These are phyloP conservation scores for Buddleja alternifolia DNA, from an alignment of 257 asterid species.

Conservation along the genomic window DNA sequence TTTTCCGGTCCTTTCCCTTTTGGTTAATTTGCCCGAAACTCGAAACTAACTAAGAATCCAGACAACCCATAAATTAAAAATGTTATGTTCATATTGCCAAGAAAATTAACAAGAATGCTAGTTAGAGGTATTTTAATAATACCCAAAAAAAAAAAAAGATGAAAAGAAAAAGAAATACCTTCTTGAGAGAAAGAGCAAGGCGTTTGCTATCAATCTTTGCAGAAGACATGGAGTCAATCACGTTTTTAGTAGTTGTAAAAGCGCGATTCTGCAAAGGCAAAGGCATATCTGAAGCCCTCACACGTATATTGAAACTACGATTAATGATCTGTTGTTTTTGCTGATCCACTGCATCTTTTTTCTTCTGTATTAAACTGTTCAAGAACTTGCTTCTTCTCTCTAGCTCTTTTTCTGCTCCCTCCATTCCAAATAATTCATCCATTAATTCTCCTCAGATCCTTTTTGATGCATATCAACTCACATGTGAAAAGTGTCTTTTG, in stretches of 20 bases:
- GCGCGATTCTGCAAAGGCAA: conserved; percentile 71
- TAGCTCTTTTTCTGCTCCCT: conserved; percentile 80
- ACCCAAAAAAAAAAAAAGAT: not conserved
- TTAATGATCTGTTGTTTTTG: conserved; percentile 43
- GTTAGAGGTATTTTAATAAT: too few relatives aligned
- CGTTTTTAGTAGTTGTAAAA: conserved; percentile 50
- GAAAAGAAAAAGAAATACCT: conserved; percentile 41
- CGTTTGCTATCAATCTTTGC: conserved; percentile 72
- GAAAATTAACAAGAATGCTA: too few relatives aligned
- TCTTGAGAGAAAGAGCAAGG: conserved; percentile 82
- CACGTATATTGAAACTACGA: conserved; percentile 47
- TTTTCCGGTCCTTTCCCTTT: too few relatives aligned
- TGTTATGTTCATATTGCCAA: too few relatives aligned
- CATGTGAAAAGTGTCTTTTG: not conserved
- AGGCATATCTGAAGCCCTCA: conserved; percentile 87
- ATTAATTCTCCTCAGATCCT: conserved; percentile 22
- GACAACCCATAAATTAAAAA: too few relatives aligned
- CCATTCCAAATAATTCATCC: conserved; percentile 50
- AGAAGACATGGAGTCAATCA: conserved; percentile 60
- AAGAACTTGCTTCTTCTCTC: conserved; percentile 91
- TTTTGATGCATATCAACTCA: conserved; percentile 1
- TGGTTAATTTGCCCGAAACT: too few relatives aligned
- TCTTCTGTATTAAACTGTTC: conserved; percentile 70
- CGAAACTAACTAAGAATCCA: too few relatives aligned
- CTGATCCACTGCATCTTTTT: conserved; percentile 47